Conservation (phyloP, 176 grass and related monocot species). For the Bolboschoenus planiculmis region DNA sequence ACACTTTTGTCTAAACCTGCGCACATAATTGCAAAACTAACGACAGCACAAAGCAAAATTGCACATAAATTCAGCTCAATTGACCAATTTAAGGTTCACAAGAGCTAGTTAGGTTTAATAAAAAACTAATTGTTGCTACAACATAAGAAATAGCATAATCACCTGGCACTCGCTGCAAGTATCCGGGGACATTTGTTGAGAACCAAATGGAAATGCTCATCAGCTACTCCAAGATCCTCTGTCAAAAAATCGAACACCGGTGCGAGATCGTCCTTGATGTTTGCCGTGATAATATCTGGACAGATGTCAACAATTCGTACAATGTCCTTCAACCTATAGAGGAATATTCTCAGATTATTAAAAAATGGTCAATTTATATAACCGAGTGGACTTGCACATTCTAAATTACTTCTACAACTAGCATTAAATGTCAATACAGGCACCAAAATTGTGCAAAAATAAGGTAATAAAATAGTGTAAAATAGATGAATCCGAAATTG, state of each 20-base stretch:
- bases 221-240: conserved; percentile 42
- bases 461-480: not conserved
- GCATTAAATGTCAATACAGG: no score
- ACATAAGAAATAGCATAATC: not conserved
- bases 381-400: not conserved
- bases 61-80: not conserved
- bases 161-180: conserved; percentile 45
- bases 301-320: conserved; percentile 46
- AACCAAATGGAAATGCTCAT: conserved; percentile 30
- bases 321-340: conserved; percentile 41
- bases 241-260: conserved; percentile 65
- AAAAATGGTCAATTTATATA: not conserved
- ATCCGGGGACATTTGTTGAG: conserved; percentile 56
- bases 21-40: not conserved
- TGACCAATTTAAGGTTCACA: not conserved
- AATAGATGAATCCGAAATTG: no score
- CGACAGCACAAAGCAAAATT: not conserved
- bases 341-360: not conserved
- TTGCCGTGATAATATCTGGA: conserved; percentile 42
- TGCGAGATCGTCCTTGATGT: conserved; percentile 37
- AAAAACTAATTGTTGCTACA: not conserved
- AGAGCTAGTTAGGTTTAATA: not conserved
- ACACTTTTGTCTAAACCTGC: not conserved
- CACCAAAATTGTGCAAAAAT: not conserved
- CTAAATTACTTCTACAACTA: no score